A percentile compares a stretch with the other conserved stretches of the same genome.
Conservation (phyloP, 495 filamentous ascomycete genomes). For the Hypoxylon fuscum region DNA sequence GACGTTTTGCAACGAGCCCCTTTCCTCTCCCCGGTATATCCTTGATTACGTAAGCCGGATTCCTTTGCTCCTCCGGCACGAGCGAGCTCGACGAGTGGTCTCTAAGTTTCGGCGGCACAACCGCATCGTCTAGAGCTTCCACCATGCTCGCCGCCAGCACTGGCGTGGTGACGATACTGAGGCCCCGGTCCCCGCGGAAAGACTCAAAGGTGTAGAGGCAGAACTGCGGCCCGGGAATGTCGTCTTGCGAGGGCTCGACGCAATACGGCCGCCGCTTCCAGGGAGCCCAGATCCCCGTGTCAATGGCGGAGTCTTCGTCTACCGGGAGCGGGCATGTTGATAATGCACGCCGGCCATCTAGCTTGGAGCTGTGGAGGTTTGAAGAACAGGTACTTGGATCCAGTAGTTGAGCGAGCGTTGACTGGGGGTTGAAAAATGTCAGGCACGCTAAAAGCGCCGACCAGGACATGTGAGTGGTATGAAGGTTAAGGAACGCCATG, state of each 20-base stretch:
- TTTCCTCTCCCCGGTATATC: conserved; percentile 43
- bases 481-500: background rate
- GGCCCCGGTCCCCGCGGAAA: conserved; percentile 46
- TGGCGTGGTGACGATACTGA: conserved; percentile 42
- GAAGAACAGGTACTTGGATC: conserved; percentile 8
- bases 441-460: background rate
- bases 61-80: conserved; percentile 7
- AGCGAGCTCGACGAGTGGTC: conserved; percentile 28
- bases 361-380: background rate
- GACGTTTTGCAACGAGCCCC: conserved; percentile 37
- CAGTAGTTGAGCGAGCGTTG: conserved; percentile 1
- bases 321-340: conserved; percentile 22
- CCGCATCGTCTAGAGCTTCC: conserved; percentile 42
- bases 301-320: conserved; percentile 29
- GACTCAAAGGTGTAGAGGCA: conserved; percentile 47
- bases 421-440: background rate
- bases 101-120: conserved; percentile 21
- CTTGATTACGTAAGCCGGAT: conserved; percentile 29
- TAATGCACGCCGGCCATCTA: background rate
- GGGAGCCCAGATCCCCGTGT: conserved; percentile 29
- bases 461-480: background rate
- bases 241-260: conserved; percentile 22
- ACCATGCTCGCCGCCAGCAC: conserved; percentile 40
- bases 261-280: conserved; percentile 46
- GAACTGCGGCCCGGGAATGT: conserved; percentile 27